Evolutionary conservation across 305 asterid genomes (phyloP), one percentile per base, ranked within the genome.

Genomic region (Fraxinus dipetala): DNA sequence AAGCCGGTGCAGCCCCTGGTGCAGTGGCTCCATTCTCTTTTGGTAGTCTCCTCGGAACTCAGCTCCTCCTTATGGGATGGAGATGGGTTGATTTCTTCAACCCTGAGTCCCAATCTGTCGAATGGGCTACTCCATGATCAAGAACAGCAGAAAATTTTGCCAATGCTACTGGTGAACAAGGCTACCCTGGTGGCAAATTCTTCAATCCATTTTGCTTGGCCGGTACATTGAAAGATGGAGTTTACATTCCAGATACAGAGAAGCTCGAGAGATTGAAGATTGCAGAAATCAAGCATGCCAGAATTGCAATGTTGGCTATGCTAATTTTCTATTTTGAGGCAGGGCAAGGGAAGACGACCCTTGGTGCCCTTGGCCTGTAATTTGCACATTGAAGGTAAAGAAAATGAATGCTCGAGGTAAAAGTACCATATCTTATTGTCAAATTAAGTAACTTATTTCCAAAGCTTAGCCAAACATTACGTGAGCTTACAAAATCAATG

Each of bases 51-150:
- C 90, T 88, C 0, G 89, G 92, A 0, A 89, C 92, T 0, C 91
- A 89, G 13, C 91, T 89, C 26, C 79, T 88, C 11, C 87, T 89
- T 35, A 89, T 86, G 92, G 91, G 91, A 1, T 89, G 91, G 90
- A 88, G 92, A 79, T 89, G 92, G 92, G 92, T 87, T 0, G 90
- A 89, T 80, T 89, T 88, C 88, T 89, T 86, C 84, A 72, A 38
- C 87, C 90, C 86, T 0, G 92, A 86, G 11, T 89, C 92, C 0
- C 91, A 89, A 36, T 86, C 92, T 5, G 79, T 89, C 14, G 90
- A 88, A 35, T 89, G 92, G 92, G 92, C 92, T 1, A 89, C 92
- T 13, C 90, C 91, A 43, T 89, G 92, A 91, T 89, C 92, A 0
- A 89, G 77, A 82, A 83, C 89, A 13, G 87, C 92, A 0, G 91